phyloP scores from a whole-genome alignment of 164 flowering plant species.

The Stephania yunnanensis region DNA sequence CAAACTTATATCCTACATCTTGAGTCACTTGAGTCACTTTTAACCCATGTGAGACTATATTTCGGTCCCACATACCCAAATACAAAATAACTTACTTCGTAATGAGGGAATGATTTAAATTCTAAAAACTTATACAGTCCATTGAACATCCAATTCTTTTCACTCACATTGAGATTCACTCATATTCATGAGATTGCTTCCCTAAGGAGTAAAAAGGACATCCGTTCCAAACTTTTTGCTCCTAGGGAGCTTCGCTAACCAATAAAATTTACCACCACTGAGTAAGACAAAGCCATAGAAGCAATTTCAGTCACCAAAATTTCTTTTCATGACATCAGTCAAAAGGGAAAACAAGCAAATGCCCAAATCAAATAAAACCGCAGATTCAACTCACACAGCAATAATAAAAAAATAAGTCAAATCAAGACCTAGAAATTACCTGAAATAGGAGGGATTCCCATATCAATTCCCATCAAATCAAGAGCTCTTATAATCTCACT shows the following conservation, averaged over 20 bases:
- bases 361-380: slow-evolving; percentile 1
- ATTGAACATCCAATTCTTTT: not conserved
- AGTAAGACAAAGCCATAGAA: not conserved
- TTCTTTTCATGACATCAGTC: not conserved
- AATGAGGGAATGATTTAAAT: not conserved
- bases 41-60: too few relatives aligned
- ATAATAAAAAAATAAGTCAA: too few relatives aligned
- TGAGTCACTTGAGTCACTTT: too few relatives aligned
- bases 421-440: slow-evolving; percentile 27
- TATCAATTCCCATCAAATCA: slow-evolving; percentile 56
- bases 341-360: not conserved
- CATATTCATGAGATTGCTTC: not conserved
- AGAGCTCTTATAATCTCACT: slow-evolving; percentile 53
- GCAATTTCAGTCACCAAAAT: not conserved
- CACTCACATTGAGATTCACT: not conserved
- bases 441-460: slow-evolving; percentile 70
- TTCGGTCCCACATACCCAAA: too few relatives aligned
- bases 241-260: not conserved
- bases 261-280: not conserved
- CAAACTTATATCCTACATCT: too few relatives aligned
- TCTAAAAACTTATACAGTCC: not conserved
- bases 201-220: not conserved
- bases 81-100: not conserved
- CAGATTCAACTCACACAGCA: not conserved
- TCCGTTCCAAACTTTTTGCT: not conserved